phyloP scores from a whole-genome alignment of 2,329 filamentous ascomycete genomes.

The Leptodontidium sp. region DNA sequence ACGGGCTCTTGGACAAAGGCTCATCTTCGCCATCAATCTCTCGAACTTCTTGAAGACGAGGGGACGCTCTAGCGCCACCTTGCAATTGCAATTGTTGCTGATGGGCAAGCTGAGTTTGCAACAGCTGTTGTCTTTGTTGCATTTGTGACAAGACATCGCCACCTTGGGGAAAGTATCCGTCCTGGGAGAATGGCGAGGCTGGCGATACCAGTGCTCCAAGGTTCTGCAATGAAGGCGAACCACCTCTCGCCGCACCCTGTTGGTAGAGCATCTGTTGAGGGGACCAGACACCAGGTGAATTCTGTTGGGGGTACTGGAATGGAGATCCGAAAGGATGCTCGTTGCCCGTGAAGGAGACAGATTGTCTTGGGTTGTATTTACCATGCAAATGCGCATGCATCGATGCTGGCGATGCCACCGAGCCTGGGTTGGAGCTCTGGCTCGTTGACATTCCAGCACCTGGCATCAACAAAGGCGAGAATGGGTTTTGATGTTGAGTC shows the following conservation, averaged over 20 bases:
- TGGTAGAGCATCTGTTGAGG: slow-evolving; percentile 62
- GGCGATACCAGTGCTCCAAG: slow-evolving; percentile 68
- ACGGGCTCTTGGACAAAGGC: slow-evolving; percentile 55
- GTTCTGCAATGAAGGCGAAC: slow-evolving; percentile 70
- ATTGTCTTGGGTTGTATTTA: slow-evolving; percentile 75
- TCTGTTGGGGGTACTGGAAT: slow-evolving; percentile 71
- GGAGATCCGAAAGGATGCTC: slow-evolving; percentile 68
- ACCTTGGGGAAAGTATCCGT: slow-evolving; percentile 46
- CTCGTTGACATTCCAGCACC: slow-evolving; percentile 65
- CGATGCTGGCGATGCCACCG: slow-evolving; percentile 76
- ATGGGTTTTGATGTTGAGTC: slow-evolving; percentile 63
- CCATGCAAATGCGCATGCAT: slow-evolving; percentile 64
- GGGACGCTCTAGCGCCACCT: slow-evolving; percentile 59
- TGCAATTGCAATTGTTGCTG: slow-evolving; percentile 52
- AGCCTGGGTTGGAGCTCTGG: slow-evolving; percentile 68
- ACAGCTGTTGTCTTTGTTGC: slow-evolving; percentile 56
- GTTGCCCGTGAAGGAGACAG: slow-evolving; percentile 70
- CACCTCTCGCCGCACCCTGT: slow-evolving; percentile 61
- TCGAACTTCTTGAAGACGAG: slow-evolving; percentile 74
- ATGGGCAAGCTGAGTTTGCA: slow-evolving; percentile 60
- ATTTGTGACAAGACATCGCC: slow-evolving; percentile 53
- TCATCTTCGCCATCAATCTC: slow-evolving; percentile 73
- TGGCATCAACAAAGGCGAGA: slow-evolving; percentile 61
- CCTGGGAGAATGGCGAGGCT: slow-evolving; percentile 64
- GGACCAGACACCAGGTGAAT: slow-evolving; percentile 66